Conservation (phyloP, 495 filamentous ascomycete species). For the Bathelium albidoporum region DNA sequence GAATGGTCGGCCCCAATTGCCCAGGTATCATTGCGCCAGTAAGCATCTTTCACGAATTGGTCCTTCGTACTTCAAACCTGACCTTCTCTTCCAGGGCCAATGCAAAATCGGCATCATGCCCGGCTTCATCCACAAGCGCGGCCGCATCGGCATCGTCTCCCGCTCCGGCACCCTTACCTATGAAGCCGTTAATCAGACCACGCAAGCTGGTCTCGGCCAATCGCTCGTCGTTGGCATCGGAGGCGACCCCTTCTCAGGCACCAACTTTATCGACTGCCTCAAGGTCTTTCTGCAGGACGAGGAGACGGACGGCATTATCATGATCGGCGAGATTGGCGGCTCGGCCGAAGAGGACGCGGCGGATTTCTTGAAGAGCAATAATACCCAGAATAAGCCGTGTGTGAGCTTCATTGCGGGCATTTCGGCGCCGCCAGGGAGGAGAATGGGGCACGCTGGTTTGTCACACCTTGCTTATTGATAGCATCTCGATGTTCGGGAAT, state of each 20-base stretch:
- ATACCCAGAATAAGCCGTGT: constrained; percentile 86
- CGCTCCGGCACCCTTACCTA: constrained; percentile 97
- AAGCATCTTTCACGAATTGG: constrained; percentile 24
- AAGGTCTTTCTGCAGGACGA: constrained; percentile 91
- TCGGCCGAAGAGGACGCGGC: constrained; percentile 95
- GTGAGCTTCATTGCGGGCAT: constrained; percentile 99
- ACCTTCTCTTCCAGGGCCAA: constrained; percentile 54
- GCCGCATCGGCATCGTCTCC: constrained; percentile 95
- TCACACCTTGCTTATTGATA: background rate
- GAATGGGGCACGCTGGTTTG: constrained; percentile 92
- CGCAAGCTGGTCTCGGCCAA: constrained; percentile 89
- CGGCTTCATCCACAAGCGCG: constrained; percentile 99
- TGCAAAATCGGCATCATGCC: constrained; percentile 99
- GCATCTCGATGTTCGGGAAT: background rate
- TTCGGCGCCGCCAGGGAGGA: constrained; percentile 84
- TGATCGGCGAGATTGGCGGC: constrained; percentile 99
- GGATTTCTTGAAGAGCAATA: constrained; percentile 86
- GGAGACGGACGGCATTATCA: constrained; percentile 98
- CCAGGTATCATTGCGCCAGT: constrained; percentile 91
- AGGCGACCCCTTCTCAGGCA: constrained; percentile 96
- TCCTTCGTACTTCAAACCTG: background rate
- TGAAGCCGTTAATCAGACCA: constrained; percentile 99
- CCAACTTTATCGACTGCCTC: constrained; percentile 99
- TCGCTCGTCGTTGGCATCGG: constrained; percentile 97
- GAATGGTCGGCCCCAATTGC: constrained; percentile 95